A percentile compares a stretch with the other conserved stretches of the same genome.
Evolutionary conservation across 2,329 filamentous ascomycete genomes (phyloP).

Genomic region (Aspergillus sp.): DNA sequence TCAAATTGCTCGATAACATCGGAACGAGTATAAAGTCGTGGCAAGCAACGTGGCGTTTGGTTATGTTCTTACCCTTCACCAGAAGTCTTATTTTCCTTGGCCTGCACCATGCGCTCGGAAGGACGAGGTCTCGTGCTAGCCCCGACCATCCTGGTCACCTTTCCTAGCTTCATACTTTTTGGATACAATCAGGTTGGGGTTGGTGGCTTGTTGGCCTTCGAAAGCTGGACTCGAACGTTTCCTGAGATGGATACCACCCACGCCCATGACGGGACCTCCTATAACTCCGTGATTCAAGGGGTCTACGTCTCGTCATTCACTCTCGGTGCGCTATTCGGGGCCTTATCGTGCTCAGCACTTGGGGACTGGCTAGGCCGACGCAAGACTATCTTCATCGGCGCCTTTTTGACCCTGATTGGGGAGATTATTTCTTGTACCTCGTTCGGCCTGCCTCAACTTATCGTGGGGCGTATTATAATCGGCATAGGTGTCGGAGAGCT

Average conservation of each 20-base stretch:
- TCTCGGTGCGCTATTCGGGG: constrained; percentile 48
- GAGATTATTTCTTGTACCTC: constrained; percentile 45
- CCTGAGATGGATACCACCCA: constrained; percentile 51
- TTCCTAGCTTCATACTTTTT: constrained; percentile 48
- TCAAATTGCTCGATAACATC: neutral
- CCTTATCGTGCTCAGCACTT: constrained; percentile 47
- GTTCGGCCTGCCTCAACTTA: constrained; percentile 47
- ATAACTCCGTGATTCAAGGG: constrained; percentile 46
- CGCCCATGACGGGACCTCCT: constrained; percentile 40
- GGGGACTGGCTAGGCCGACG: constrained; percentile 48
- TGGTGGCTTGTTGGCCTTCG: constrained; percentile 9
- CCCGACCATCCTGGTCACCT: constrained; percentile 13
- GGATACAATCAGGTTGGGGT: constrained; percentile 54
- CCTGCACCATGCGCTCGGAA: constrained; percentile 1
- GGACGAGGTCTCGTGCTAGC: constrained; percentile 6
- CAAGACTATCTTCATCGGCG: constrained; percentile 44
- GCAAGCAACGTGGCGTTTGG: neutral
- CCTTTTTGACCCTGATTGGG: constrained; percentile 44
- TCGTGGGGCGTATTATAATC: constrained; percentile 46
- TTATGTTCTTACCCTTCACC: neutral
- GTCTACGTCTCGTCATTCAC: constrained; percentile 33
- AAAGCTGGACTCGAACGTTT: constrained; percentile 43
- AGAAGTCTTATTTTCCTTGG: neutral
- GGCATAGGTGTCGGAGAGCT: constrained; percentile 46
- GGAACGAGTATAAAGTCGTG: neutral